phyloP scores from a whole-genome alignment of 1,284 basidiomycete species.

The Puccinia hordei region DNA sequence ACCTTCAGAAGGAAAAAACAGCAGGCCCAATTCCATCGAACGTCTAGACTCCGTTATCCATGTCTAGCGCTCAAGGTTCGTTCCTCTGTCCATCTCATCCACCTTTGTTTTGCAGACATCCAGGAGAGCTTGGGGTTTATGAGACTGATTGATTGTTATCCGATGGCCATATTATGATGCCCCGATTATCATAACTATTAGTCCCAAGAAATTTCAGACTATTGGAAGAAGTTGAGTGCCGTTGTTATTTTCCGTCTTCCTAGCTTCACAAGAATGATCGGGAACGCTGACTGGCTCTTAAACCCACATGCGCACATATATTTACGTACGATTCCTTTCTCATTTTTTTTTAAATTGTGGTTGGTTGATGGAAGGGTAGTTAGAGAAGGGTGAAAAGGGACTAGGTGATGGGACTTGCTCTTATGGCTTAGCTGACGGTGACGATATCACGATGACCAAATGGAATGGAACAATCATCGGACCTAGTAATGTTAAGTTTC shows the following conservation, averaged over 20 bases:
- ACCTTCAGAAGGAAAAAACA: too few species aligned
- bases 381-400: conserved; percentile 99
- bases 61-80: conserved; percentile 3
- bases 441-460: conserved; percentile 93
- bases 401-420: conserved; percentile 97
- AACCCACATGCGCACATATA: too few species aligned
- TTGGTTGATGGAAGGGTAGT: conserved; percentile 67
- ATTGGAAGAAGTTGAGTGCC: conserved; percentile 62
- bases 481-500: conserved; percentile 80
- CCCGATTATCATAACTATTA: conserved; percentile 59
- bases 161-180: background rate
- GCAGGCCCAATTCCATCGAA: background rate
- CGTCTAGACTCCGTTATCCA: background rate
- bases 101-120: too few species aligned
- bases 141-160: background rate
- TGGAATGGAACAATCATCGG: conserved; percentile 99
- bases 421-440: conserved; percentile 86
- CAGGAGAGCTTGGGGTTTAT: background rate
- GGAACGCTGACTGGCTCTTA: too few species aligned
- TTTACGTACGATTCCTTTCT: background rate
- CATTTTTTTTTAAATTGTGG: background rate
- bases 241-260: background rate
- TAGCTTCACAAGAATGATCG: background rate
- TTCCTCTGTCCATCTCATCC: background rate
- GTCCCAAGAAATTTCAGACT: conserved; percentile 96